A percentile compares a stretch with the other conserved stretches of the same genome.
Conservation (phyloP, 345 rosid genomes). For the Arabidopsis thaliana region DNA sequence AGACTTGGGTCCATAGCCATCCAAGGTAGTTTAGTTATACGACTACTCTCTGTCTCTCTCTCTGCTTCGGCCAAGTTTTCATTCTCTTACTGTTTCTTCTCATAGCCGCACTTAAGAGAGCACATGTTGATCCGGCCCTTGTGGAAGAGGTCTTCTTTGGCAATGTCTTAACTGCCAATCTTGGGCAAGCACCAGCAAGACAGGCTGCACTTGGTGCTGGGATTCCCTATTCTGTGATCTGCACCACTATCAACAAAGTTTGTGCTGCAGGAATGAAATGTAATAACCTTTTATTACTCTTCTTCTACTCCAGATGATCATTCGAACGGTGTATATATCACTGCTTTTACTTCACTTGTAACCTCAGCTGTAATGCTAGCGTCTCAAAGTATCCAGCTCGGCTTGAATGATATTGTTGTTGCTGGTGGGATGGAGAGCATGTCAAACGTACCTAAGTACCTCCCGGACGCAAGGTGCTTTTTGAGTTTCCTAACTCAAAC, state of each 20-base stretch:
- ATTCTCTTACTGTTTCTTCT: slow-evolving; percentile 16
- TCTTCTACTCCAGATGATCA: slow-evolving; percentile 9
- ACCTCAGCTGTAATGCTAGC: slow-evolving; percentile 82
- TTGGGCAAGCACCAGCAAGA: slow-evolving; percentile 99
- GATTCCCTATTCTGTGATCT: slow-evolving; percentile 80
- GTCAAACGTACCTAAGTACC: slow-evolving; percentile 93
- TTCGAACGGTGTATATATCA: neutral
- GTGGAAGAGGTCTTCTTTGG: slow-evolving; percentile 97
- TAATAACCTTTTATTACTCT: slow-evolving; percentile 16
- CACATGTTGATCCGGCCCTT: slow-evolving; percentile 77
- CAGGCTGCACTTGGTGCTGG: slow-evolving; percentile 98
- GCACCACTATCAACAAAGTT: slow-evolving; percentile 95
- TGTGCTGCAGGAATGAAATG: slow-evolving; percentile 98
- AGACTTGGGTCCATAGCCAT: slow-evolving; percentile 89
- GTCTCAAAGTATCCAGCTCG: slow-evolving; percentile 79
- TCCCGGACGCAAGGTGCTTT: slow-evolving; percentile 81
- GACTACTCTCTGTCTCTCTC: neutral
- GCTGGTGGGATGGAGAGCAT: slow-evolving; percentile 99
- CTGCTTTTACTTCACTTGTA: slow-evolving; percentile 7
- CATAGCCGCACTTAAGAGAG: slow-evolving; percentile 82
- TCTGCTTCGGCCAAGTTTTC: slow-evolving; percentile 1
- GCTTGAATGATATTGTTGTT: slow-evolving; percentile 82
- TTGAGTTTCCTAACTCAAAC: neutral
- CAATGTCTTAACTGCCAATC: slow-evolving; percentile 90
- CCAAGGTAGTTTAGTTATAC: slow-evolving; percentile 52